Conservation (phyloP, 805 yeast genomes). For the Nakazawaea sp. region DNA sequence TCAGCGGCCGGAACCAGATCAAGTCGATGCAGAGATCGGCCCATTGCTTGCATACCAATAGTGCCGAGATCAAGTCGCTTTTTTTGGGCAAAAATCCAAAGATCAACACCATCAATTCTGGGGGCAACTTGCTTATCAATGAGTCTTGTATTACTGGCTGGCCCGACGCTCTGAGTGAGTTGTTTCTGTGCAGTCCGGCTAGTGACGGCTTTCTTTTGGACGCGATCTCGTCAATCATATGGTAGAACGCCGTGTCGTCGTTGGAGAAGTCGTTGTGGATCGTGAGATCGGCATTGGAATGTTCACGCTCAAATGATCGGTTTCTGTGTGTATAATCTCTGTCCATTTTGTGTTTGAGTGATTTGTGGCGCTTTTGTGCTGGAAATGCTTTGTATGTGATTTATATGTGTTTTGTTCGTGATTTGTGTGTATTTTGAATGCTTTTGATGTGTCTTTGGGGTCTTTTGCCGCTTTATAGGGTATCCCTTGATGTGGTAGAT, state of each 20-base stretch:
- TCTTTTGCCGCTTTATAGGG: too few species aligned
- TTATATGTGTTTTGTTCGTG: too few species aligned
- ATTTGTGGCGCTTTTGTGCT: too few species aligned
- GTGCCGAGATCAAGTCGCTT: constrained; percentile 49
- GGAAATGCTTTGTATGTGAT: too few species aligned
- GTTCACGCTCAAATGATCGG: constrained; percentile 1
- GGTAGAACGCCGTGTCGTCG: constrained; percentile 9
- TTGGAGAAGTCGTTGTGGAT: constrained; percentile 1
- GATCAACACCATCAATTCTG: constrained; percentile 57
- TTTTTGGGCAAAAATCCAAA: constrained; percentile 58
- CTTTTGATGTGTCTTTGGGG: too few species aligned
- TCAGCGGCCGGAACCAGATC: constrained; percentile 82
- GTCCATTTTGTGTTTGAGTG: too few species aligned
- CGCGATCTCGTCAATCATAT: constrained; percentile 10
- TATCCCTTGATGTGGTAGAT: too few species aligned
- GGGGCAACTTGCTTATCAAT: constrained; percentile 42
- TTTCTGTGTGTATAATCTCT: too few species aligned
- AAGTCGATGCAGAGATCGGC: constrained; percentile 70
- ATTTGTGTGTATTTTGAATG: too few species aligned
- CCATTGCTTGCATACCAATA: constrained; percentile 78
- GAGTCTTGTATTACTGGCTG: constrained; percentile 18
- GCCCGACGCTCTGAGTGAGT: not conserved
- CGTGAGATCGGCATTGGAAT: constrained; percentile 2
- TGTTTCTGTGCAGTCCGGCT: constrained; percentile 6
- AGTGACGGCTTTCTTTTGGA: constrained; percentile 5